Conservation (phyloP, 2,329 filamentous ascomycete genomes). For the Coniochaeta sp. region DNA sequence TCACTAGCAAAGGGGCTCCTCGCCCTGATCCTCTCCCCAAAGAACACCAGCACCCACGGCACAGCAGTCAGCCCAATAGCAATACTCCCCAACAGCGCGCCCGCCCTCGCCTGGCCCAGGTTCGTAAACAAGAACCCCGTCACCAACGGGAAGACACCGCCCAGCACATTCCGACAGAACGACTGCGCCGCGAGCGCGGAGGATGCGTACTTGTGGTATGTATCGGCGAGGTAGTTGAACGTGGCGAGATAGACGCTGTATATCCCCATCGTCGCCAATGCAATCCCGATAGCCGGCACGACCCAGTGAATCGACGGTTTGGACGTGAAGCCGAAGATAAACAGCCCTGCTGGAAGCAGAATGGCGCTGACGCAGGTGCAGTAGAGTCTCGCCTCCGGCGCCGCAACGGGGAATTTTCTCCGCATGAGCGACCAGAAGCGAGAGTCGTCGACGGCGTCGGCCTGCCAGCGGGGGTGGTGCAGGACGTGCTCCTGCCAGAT, state of each 20-base stretch:
- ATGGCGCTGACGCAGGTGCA: slow-evolving; percentile 72
- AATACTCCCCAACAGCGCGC: slow-evolving; percentile 69
- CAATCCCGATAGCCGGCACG: slow-evolving; percentile 61
- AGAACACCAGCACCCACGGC: slow-evolving; percentile 82
- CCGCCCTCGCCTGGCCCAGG: slow-evolving; percentile 64
- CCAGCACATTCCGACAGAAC: slow-evolving; percentile 78
- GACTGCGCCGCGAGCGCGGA: slow-evolving; percentile 82
- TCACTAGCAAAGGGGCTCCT: slow-evolving; percentile 70
- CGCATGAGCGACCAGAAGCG: slow-evolving; percentile 39
- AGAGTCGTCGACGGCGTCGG: slow-evolving; percentile 7
- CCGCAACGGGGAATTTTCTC: slow-evolving; percentile 37
- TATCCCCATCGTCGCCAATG: slow-evolving; percentile 75
- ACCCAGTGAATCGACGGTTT: slow-evolving; percentile 62
- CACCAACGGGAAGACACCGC: slow-evolving; percentile 73
- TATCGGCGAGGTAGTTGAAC: slow-evolving; percentile 90
- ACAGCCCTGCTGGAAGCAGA: slow-evolving; percentile 71
- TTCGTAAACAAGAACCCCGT: slow-evolving; percentile 66
- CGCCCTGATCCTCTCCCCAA: slow-evolving; percentile 66
- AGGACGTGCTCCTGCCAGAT: slow-evolving; percentile 68
- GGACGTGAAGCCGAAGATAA: slow-evolving; percentile 72
- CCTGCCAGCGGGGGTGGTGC: slow-evolving; percentile 31
- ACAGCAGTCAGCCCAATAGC: slow-evolving; percentile 63
- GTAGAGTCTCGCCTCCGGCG: slow-evolving; percentile 74
- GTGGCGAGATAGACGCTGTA: slow-evolving; percentile 81
- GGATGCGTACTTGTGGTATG: slow-evolving; percentile 77